Conservation (phyloP, 768 basidiomycete genomes). For the Mrakia gelida region DNA sequence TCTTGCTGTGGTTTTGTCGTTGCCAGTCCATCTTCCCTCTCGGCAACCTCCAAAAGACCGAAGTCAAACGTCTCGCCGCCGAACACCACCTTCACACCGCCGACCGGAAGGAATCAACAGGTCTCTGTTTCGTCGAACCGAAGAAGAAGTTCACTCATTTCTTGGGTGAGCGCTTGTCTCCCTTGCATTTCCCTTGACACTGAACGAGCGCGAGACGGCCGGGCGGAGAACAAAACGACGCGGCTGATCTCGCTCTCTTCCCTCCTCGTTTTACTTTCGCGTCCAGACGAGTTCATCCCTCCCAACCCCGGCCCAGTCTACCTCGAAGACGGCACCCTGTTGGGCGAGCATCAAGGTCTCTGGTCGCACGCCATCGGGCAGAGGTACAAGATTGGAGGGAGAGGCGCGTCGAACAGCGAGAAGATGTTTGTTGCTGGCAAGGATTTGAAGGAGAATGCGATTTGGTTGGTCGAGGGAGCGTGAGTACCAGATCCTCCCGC, state of each 20-base stretch:
- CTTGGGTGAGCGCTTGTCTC: slow-evolving; percentile 53
- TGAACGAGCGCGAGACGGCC: not conserved
- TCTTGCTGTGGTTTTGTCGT: too few relatives aligned
- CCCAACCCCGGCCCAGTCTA: slow-evolving; percentile 57
- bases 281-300: slow-evolving; percentile 59
- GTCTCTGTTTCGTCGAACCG: slow-evolving; percentile 89
- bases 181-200: not conserved
- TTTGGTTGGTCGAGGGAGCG: slow-evolving; percentile 74
- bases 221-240: too few relatives aligned
- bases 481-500: slow-evolving; percentile 44
- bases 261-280: not conserved
- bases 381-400: slow-evolving; percentile 62
- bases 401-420: slow-evolving; percentile 43
- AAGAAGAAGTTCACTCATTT: slow-evolving; percentile 67
- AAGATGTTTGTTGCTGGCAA: slow-evolving; percentile 73
- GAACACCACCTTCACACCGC: slow-evolving; percentile 65
- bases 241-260: not conserved
- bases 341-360: slow-evolving; percentile 66
- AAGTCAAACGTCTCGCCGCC: slow-evolving; percentile 68
- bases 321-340: slow-evolving; percentile 54
- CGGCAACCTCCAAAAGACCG: slow-evolving; percentile 59
- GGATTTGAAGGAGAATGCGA: slow-evolving; percentile 57
- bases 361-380: slow-evolving; percentile 88
- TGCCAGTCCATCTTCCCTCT: slow-evolving; percentile 69
- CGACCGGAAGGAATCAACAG: slow-evolving; percentile 78